These are phyloP conservation scores for Arachis hypogaea DNA, from an alignment of 306 rosid genomes.

Conservation along the genomic window DNA sequence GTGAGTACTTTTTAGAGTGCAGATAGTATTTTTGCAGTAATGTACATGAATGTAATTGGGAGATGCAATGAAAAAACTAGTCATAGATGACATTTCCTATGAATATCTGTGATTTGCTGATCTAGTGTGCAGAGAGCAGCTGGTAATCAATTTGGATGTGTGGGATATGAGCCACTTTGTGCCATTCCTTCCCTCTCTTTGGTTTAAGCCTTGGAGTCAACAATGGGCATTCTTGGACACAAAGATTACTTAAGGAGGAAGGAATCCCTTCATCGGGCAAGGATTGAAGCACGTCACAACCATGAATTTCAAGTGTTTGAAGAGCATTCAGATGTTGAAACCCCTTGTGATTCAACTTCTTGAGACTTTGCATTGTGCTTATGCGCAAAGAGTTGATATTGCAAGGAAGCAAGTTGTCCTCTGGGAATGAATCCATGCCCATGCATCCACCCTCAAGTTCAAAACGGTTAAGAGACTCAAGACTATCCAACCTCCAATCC, in stretches of 20 bases:
- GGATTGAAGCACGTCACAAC: constrained; percentile 4
- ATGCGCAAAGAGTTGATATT: constrained; percentile 6
- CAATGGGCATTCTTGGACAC: constrained; percentile 22
- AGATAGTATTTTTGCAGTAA: too few species aligned
- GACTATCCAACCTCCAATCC: constrained; percentile 25
- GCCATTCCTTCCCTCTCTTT: constrained; percentile 22
- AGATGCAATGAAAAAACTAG: too few species aligned
- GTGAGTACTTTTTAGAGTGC: too few species aligned
- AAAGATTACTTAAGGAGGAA: constrained; percentile 11
- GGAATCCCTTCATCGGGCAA: constrained; percentile 34
- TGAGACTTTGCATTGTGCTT: constrained; percentile 8
- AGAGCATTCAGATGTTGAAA: constrained; percentile 29
- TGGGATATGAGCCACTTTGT: constrained; percentile 12
- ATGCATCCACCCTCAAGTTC: constrained; percentile 38
- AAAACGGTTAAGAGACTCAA: constrained; percentile 30
- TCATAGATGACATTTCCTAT: too few species aligned
- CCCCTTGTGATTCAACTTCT: constrained; percentile 24
- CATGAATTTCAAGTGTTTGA: constrained; percentile 32
- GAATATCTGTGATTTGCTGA: too few species aligned
- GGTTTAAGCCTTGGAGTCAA: constrained; percentile 14
- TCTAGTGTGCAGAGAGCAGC: too few species aligned
- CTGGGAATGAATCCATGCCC: constrained; percentile 35
- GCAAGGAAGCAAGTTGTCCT: constrained; percentile 23
- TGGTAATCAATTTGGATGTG: constrained; percentile 5
- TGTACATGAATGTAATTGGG: too few species aligned